Evolutionary conservation across 1,139 yeast species (phyloP), one percentile per base, ranked within the genome.

Genomic region (Debaryomyces psychrophilus): DNA sequence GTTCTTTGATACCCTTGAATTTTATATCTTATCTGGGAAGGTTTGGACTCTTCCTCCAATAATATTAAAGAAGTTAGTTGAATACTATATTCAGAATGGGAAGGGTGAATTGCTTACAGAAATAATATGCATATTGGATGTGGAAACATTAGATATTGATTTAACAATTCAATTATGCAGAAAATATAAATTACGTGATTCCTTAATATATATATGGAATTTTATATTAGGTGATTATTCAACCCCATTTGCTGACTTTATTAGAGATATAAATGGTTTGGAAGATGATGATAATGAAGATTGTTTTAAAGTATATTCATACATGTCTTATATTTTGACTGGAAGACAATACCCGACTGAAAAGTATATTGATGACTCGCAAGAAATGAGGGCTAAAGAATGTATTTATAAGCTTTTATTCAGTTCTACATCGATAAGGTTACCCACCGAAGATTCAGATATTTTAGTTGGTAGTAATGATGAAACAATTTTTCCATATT

Each of bases 331-430:
- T 55, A 69, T 83, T n/a, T 67, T 89, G 37, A 83, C 90, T 0
- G 95, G 96, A 1, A 68, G 90, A 42, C 85, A 85, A 49, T 90
- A 83, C 59, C 97, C 97, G 0, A 83, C 86, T 0, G 92, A 84
- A 12, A 65, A 70, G 31, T 64, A 63, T 18, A 71, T 85, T 28
- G 66, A 62, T 11, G 49, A 44, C 1, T 64, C 54, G 33, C 59
- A 52, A 29, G 64, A 52, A 43, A 46, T 50, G 1, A 36, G 52
- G 1, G 83, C 85, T 0, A 82, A 82, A 53, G 54, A 66, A 8
- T 64, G 69, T 18, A 57, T 88, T 0, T 82, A 84, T 50, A 69
- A 72, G 41, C 60, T 84, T 9, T 58, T 90, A 12, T 87, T 90
- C 59, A 55, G 60, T 31, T 54, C 49, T 25, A 41, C 44, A 29